These are phyloP conservation scores for Priceomyces carsonii DNA, from an alignment of 805 yeast species.

Conservation along the genomic window DNA sequence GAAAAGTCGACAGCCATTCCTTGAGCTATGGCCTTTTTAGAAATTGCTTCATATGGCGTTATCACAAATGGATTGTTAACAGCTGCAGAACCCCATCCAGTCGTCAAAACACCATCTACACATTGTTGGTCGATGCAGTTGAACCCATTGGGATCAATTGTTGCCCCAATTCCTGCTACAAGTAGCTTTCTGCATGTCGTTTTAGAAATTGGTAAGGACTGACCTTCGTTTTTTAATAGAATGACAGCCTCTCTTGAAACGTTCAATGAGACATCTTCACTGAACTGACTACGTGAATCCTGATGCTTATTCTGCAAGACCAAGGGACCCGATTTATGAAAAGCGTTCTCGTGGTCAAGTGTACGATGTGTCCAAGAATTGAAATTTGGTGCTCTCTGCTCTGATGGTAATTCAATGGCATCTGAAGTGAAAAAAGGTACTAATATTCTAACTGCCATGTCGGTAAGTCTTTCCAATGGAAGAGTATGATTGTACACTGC, in stretches of 20 bases:
- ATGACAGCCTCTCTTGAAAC: slow-evolving; percentile 61
- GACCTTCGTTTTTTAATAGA: slow-evolving; percentile 53
- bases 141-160: slow-evolving; percentile 50
- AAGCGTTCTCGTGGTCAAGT: slow-evolving; percentile 54
- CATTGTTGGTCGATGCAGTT: slow-evolving; percentile 55
- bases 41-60: slow-evolving; percentile 60
- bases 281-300: slow-evolving; percentile 50
- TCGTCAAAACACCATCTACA: slow-evolving; percentile 53
- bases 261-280: slow-evolving; percentile 49
- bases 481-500: slow-evolving; percentile 58
- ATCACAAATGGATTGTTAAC: slow-evolving; percentile 55
- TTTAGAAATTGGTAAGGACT: slow-evolving; percentile 50
- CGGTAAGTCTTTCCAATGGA: slow-evolving; percentile 53
- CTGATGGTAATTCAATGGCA: slow-evolving; percentile 35
- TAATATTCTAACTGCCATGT: slow-evolving; percentile 61
- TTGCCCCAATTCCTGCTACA: slow-evolving; percentile 56
- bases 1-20: slow-evolving; percentile 48
- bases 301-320: slow-evolving; percentile 54
- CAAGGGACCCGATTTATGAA: slow-evolving; percentile 55
- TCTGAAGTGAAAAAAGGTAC: slow-evolving; percentile 56
- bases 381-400: slow-evolving; percentile 50
- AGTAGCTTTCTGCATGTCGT: slow-evolving; percentile 41
- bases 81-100: slow-evolving; percentile 69
- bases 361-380: slow-evolving; percentile 61
- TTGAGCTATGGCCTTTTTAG: slow-evolving; percentile 44